Evolutionary conservation across 495 filamentous ascomycete species (phyloP), one percentile per base, ranked within the genome.

Genomic region (Oidiodendron maius): DNA sequence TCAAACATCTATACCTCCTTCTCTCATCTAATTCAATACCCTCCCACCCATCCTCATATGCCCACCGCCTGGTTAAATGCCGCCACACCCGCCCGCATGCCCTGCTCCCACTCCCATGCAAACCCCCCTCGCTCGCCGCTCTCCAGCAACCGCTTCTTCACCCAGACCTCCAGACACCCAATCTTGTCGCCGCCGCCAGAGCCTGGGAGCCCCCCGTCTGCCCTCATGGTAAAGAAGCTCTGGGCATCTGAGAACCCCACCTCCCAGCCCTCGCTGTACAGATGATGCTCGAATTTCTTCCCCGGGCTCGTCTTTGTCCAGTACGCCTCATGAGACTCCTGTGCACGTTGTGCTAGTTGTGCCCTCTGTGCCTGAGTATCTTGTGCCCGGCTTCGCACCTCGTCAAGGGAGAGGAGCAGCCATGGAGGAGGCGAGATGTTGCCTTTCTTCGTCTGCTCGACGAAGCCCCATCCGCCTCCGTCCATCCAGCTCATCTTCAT

Each of bases 401-500:
- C 60, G 0, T 61, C 43, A 17, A 51, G 40, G 4, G 62, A 41
- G 10, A 77, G 52, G 3, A 44, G 50, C 10, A 72, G 57, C 22
- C 47, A 54, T 1, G 24, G 21, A 6, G 74, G 75, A 11, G 70
- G 38, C 3, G 52, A 21, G 35, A 80, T 63, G 21, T 68, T 65
- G 1, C 58, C 57, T 24, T 51, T 60, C 11, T 69, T 64, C 24
- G 63, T 66, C 54, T 76, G 74, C 30, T 70, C 55, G 0, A 59
- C 51, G 53, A 80, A 76, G 17, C 72, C 71, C 77, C 76, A 79
- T 54, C 71, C 71, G 10, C 74, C 77, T 26, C 74, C 75, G 47
- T 65, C 65, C 63, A 71, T 71, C 69, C 73, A 75, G 52, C 72
- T 62, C 71, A 78, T 76, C 46, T 74, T 76, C 28, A 61, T 71